Evolutionary conservation across 1,284 basidiomycete species (phyloP), one percentile per base, ranked within the genome.

Genomic region (Trametes versicolor): DNA sequence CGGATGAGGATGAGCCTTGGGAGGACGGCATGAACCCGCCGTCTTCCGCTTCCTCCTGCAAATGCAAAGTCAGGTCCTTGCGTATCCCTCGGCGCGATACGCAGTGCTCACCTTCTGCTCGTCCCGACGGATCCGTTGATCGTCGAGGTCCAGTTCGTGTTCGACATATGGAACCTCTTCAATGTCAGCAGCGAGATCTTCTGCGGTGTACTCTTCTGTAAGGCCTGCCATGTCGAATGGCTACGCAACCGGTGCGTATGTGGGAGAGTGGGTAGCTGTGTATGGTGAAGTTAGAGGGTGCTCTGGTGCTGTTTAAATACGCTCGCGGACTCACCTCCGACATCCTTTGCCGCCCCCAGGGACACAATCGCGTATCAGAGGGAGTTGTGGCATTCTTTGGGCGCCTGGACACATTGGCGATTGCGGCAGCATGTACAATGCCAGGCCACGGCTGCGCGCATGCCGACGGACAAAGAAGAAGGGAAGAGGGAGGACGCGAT

Each of bases 21-120:
- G 52, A 54, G 7, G 57, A 50, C 15, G 36, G 21, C 10, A 7
- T 6, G 37, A 51, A 59, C 12, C 51, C 57, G 3, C 15, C 57
- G 48, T 59, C 57, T 23, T 50, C 9, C 12, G 23, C 27, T 4
- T 59, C 37, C 5, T 19, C 25, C 57, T 59, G 36, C 2, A 19
- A 12, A 13, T 2, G 25, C 48, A 13, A 17, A 49, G 25, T 49
- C 48, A 17, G 13, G 25, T 1, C 15, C 15, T 10, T 29, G 6
- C 12, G 19, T n/a, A 13, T 4, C 10, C 6, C 7, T 10, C 9
- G 12, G 45, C 21, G 21, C 7, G 45, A 15, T 10, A 39, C 25
- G 21, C 10, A 3, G 3, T 39, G 37, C 36, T 19, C 32, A 34
- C 50, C 19, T 9, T 36, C 19, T 21, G 29, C 13, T 49, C 25